Conservation (phyloP, 768 basidiomycete species). For the Chalciporus sphaerocephalus region DNA sequence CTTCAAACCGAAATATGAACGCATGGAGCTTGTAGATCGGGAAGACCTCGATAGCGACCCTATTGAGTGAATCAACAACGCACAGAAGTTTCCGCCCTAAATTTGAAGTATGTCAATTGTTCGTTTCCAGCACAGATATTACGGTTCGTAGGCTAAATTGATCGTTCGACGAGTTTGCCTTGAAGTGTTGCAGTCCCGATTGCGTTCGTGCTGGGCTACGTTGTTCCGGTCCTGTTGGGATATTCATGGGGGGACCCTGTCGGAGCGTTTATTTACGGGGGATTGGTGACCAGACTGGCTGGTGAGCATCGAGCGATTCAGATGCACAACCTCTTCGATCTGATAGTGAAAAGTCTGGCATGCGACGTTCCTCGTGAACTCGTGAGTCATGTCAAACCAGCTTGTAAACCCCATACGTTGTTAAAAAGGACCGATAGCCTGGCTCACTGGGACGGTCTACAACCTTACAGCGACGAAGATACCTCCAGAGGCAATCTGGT, state of each 20-base stretch:
- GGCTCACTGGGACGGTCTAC: conserved; percentile 78
- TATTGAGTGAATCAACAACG: conserved; percentile 45
- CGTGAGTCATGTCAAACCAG: conserved; percentile 46
- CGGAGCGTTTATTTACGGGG: conserved; percentile 69
- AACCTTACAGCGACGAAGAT: conserved; percentile 77
- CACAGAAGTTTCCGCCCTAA: background rate
- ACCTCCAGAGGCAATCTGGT: conserved; percentile 74
- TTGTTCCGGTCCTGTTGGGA: conserved; percentile 54
- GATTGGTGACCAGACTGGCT: conserved; percentile 56
- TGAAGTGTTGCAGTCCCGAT: conserved; percentile 44
- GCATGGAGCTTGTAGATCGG: conserved; percentile 59
- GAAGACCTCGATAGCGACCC: conserved; percentile 67
- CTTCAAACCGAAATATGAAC: conserved; percentile 62
- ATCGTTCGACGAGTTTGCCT: background rate
- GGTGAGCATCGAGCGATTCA: conserved; percentile 35
- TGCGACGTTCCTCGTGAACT: conserved; percentile 67
- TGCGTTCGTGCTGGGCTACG: conserved; percentile 56
- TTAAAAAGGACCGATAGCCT: conserved; percentile 36
- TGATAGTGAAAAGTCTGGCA: conserved; percentile 49
- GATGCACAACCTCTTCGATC: background rate
- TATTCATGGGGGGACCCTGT: conserved; percentile 56
- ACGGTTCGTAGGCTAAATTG: conserved; percentile 37
- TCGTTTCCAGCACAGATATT: conserved; percentile 65
- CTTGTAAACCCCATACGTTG: background rate
- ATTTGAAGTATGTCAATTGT: conserved; percentile 48